Evolutionary conservation across 2,329 filamentous ascomycete genomes (phyloP), one percentile per base, ranked within the genome.

Genomic region (Canariomyces notabilis): DNA sequence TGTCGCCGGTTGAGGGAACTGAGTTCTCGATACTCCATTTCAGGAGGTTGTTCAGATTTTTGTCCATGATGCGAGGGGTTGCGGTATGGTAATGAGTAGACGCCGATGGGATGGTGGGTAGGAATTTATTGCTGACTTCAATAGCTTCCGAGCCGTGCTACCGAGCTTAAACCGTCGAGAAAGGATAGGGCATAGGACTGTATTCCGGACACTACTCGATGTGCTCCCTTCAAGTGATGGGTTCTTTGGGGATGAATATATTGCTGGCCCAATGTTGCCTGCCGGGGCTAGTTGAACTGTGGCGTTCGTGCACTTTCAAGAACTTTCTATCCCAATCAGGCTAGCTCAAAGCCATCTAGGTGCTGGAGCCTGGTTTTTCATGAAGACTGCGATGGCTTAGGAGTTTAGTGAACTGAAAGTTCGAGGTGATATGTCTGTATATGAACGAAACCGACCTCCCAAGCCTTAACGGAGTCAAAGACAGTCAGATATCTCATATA

Each of bases 21-120:
- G 57, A 52, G 54, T 62, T 60, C 35, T 62, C 61, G 51, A 67
- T 67, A 60, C 63, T 55, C 65, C 65, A 67, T 61, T 62, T 63
- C 29, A 66, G 64, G 51, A 67, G 63, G 55, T 61, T 56, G 52
- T 57, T 66, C 31, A 67, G 58, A 44, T 62, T 62, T 43, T 55
- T 59, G 46, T 65, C 61, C 62, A 66, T 67, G 37, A 42, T 43
- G n/a, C 33, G 19, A 40, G 39, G 18, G 18, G 37, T 48, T 21
- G n/a, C n/a, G n/a, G n/a, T n/a, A 23, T 44, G 33, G n/a, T 41
- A 22, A 37, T 39, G 33, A n/a, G n/a, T n/a, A n/a, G n/a, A n/a
- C n/a, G n/a, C n/a, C n/a, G n/a, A n/a, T 32, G 15, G 16, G 16
- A n/a, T 12, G 37, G n/a, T 46, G 29, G 46, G 36, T 44, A 21